Conservation (phyloP, 2,329 filamentous ascomycete genomes). For the Chaetomiaceae sp. region DNA sequence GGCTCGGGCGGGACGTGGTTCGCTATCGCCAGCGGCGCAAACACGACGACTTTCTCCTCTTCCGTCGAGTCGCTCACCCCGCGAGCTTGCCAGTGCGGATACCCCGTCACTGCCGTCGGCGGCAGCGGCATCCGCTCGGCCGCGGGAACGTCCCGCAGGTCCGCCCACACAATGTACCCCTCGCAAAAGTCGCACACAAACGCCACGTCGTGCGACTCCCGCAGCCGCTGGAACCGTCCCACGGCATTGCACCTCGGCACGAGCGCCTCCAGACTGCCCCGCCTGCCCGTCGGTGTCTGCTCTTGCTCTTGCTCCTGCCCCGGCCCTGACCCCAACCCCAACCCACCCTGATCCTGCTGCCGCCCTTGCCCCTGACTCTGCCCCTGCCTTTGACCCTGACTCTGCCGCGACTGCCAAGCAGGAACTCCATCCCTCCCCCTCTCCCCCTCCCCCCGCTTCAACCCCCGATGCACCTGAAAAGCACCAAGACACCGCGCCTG, state of each 20-base stretch:
- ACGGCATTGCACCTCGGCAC: conserved; percentile 45
- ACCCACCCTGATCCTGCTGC: too few species aligned
- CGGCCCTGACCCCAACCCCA: neutral
- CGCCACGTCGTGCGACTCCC: conserved; percentile 40
- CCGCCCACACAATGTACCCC: conserved; percentile 55
- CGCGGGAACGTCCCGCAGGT: conserved; percentile 50
- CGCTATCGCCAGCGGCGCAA: conserved; percentile 53
- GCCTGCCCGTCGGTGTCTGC: neutral
- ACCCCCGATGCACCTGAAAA: conserved; percentile 48
- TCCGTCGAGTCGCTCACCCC: conserved; percentile 38
- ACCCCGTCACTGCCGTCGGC: conserved; percentile 23
- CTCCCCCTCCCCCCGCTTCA: conserved; percentile 38
- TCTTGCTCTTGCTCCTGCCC: neutral
- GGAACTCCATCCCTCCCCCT: conserved; percentile 3
- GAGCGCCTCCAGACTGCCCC: conserved; percentile 41
- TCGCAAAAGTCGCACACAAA: conserved; percentile 60
- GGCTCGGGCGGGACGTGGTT: conserved; percentile 49
- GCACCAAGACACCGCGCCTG: conserved; percentile 51
- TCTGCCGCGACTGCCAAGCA: conserved; percentile 25
- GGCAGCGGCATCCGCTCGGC: conserved; percentile 37
- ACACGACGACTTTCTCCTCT: conserved; percentile 48
- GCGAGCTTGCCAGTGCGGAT: conserved; percentile 49
- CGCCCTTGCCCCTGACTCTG: neutral
- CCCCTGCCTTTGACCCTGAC: conserved; percentile 2
- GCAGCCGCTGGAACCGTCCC: conserved; percentile 53